phyloP scores from a whole-genome alignment of 1,284 basidiomycete species.

The Veloboletus limbatus region DNA sequence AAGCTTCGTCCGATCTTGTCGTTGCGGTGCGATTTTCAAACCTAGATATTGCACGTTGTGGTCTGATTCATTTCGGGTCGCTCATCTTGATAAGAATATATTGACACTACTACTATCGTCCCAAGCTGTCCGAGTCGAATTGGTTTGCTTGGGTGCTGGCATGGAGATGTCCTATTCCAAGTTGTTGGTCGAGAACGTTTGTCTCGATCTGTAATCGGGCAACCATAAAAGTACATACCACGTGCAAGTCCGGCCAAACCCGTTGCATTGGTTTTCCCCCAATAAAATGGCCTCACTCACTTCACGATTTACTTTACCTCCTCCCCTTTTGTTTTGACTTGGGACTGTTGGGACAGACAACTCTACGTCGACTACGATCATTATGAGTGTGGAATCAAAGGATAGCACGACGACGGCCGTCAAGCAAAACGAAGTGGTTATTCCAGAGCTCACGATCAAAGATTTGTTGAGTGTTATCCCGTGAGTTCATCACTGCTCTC shows the following conservation, averaged over 20 bases:
- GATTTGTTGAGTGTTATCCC: slow-evolving; percentile 87
- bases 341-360: slow-evolving; percentile 9
- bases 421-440: slow-evolving; percentile 62
- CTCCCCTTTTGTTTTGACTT: background rate
- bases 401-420: slow-evolving; percentile 36
- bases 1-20: background rate
- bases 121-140: slow-evolving; percentile 1
- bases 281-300: slow-evolving; percentile 20
- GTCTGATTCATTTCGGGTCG: background rate
- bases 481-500: slow-evolving; percentile 43
- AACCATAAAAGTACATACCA: slow-evolving; percentile 9
- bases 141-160: too few species aligned
- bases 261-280: slow-evolving; percentile 20
- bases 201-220: too few species aligned
- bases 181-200: too few species aligned
- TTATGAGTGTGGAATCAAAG: slow-evolving; percentile 22
- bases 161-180: too few species aligned
- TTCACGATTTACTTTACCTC: background rate
- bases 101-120: background rate
- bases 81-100: slow-evolving; percentile 3
- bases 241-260: slow-evolving; percentile 28
- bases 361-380: slow-evolving; percentile 14
- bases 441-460: slow-evolving; percentile 83
- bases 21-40: slow-evolving; percentile 1
- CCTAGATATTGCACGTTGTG: slow-evolving; percentile 5